Evolutionary conservation across 305 asterid species (phyloP).

Genomic region (Ajuga reptans): DNA sequence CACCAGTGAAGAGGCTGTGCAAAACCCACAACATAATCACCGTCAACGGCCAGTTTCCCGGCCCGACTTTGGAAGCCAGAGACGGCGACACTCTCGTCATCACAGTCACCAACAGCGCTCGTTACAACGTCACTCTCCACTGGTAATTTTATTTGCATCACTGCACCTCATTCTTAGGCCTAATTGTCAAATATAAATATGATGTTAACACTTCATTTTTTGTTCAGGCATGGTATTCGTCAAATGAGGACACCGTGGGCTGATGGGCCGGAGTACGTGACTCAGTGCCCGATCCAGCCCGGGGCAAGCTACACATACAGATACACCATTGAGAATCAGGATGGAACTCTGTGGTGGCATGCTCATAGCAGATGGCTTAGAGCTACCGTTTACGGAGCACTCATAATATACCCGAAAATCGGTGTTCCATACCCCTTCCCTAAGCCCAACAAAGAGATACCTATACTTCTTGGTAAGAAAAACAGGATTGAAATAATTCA

Average conservation of each 20-base stretch:
- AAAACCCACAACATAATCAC: conserved; percentile 40
- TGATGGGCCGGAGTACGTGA: conserved; percentile 70
- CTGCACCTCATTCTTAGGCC: too few species aligned
- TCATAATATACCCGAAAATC: conserved; percentile 48
- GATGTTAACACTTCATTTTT: not conserved
- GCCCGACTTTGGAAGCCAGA: conserved; percentile 35
- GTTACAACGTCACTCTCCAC: conserved; percentile 48
- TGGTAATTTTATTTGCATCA: conserved; percentile 24
- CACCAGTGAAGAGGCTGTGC: conserved; percentile 55
- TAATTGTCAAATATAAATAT: not conserved
- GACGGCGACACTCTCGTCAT: conserved; percentile 44
- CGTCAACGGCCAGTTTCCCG: conserved; percentile 48
- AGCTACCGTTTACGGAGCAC: conserved; percentile 75
- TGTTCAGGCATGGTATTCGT: conserved; percentile 62
- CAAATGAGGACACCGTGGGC: conserved; percentile 86
- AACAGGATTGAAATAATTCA: not conserved
- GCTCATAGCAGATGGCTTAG: conserved; percentile 82
- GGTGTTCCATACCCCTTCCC: conserved; percentile 56
- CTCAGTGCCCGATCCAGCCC: conserved; percentile 79
- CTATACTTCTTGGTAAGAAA: conserved; percentile 57
- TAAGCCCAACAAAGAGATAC: conserved; percentile 41
- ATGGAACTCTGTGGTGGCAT: conserved; percentile 88
- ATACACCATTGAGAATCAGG: conserved; percentile 52
- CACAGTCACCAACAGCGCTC: conserved; percentile 36
- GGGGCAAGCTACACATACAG: conserved; percentile 62